phyloP scores from a whole-genome alignment of 106 monocot species.

The Dendrobium catenatum region DNA sequence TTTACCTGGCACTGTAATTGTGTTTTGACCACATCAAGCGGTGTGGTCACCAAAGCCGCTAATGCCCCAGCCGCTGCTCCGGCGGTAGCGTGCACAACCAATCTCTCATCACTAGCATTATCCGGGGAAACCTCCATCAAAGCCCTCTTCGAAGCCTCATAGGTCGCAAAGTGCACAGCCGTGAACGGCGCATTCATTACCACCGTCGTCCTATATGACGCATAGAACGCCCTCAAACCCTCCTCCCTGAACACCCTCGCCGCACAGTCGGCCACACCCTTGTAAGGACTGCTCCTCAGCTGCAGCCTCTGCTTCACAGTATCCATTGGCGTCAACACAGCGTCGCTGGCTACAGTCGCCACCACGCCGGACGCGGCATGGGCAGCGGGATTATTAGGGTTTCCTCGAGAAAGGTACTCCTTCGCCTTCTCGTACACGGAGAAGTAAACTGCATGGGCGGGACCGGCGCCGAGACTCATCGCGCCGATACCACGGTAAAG shows the following conservation, averaged over 20 bases:
- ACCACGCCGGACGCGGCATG: slow-evolving; percentile 76
- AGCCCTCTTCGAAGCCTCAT: slow-evolving; percentile 82
- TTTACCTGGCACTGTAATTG: slow-evolving; percentile 91
- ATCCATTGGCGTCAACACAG: slow-evolving; percentile 94
- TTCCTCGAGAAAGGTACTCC: slow-evolving; percentile 31
- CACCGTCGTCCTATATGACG: slow-evolving; percentile 80
- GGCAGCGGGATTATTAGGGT: slow-evolving; percentile 39
- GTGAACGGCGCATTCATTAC: slow-evolving; percentile 97
- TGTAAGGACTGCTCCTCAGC: slow-evolving; percentile 72
- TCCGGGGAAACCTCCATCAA: slow-evolving; percentile 41
- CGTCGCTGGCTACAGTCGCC: slow-evolving; percentile 83
- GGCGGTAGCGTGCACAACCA: slow-evolving; percentile 80
- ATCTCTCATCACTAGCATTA: slow-evolving; percentile 34
- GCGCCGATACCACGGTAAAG: slow-evolving; percentile 86
- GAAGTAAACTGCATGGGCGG: slow-evolving; percentile 95
- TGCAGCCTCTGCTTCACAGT: slow-evolving; percentile 95
- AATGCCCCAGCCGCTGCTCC: slow-evolving; percentile 81
- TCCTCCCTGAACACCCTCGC: slow-evolving; percentile 67
- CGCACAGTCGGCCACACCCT: slow-evolving; percentile 70
- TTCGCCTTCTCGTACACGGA: slow-evolving; percentile 83
- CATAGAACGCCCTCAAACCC: slow-evolving; percentile 67
- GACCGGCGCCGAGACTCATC: slow-evolving; percentile 89
- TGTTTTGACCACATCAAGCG: slow-evolving; percentile 93
- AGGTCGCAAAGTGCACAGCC: slow-evolving; percentile 87
- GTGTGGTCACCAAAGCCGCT: slow-evolving; percentile 75